Conservation (phyloP, 257 asterid genomes). For the Salvia hispanica region DNA sequence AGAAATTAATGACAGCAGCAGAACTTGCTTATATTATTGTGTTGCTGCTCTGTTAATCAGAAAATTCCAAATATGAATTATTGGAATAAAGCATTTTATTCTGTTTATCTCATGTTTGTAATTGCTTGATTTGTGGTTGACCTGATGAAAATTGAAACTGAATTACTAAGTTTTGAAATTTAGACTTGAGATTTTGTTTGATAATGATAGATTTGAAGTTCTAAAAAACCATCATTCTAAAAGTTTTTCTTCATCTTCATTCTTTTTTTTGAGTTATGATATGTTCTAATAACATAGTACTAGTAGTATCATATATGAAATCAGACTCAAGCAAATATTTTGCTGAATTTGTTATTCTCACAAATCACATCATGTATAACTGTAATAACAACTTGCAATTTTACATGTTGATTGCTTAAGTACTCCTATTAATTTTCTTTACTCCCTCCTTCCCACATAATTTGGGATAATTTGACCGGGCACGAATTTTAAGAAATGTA, state of each 20-base stretch:
- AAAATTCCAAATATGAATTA: not conserved
- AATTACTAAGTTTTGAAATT: not conserved
- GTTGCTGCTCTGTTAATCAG: not conserved
- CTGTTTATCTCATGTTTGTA: not conserved
- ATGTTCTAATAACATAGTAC: too few species aligned
- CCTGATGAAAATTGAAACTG: not conserved
- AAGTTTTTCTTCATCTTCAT: too few species aligned
- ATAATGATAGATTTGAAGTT: too few species aligned
- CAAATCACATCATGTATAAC: slow-evolving; percentile 31
- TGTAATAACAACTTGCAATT: slow-evolving; percentile 21
- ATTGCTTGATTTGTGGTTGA: too few species aligned
- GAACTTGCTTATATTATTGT: not conserved
- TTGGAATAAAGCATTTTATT: not conserved
- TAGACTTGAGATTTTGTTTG: too few species aligned
- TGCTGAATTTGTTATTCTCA: slow-evolving; percentile 1
- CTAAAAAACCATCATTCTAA: too few species aligned
- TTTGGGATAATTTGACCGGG: too few species aligned
- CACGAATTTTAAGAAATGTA: too few species aligned
- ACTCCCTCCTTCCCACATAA: too few species aligned
- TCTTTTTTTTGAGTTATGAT: too few species aligned
- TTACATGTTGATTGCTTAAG: slow-evolving; percentile 10
- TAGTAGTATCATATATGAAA: not conserved
- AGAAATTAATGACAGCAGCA: slow-evolving; percentile 9
- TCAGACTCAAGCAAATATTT: not conserved
- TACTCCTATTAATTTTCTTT: too few species aligned